These are phyloP conservation scores for Quercus gilva DNA, from an alignment of 306 rosid genomes.

Conservation along the genomic window DNA sequence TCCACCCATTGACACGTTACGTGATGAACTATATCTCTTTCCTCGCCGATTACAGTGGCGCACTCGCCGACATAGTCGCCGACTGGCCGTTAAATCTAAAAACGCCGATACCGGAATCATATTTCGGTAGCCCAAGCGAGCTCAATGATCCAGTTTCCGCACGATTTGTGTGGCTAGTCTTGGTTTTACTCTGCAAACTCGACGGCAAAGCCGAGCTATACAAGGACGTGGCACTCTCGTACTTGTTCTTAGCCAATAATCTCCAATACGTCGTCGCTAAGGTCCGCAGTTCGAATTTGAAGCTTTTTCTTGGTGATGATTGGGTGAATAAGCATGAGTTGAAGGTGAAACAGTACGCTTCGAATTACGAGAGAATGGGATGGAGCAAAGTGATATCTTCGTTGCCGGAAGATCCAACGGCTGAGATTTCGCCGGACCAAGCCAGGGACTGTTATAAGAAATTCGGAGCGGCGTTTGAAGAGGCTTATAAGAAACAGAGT, in stretches of 20 bases:
- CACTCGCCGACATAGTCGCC: conserved; percentile 47
- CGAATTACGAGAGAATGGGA: conserved; percentile 69
- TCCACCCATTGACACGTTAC: conserved; percentile 90
- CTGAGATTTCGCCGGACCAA: conserved; percentile 45
- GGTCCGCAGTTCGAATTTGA: conserved; percentile 51
- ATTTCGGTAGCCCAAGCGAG: conserved; percentile 27
- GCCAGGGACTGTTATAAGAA: conserved; percentile 30
- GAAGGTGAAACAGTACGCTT: conserved; percentile 65
- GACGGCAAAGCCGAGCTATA: conserved; percentile 64
- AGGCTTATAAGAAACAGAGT: conserved; percentile 42
- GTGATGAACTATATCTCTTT: conserved; percentile 75
- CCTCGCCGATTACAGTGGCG: conserved; percentile 58
- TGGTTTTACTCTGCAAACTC: conserved; percentile 75
- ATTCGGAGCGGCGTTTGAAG: conserved; percentile 48
- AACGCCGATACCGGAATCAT: conserved; percentile 66
- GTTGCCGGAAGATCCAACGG: conserved; percentile 55
- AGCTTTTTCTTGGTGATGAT: conserved; percentile 49
- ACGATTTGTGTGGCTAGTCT: conserved; percentile 67
- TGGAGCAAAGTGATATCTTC: conserved; percentile 61
- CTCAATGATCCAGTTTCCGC: conserved; percentile 9
- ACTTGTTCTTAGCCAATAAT: conserved; percentile 86
- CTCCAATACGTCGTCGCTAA: conserved; percentile 77
- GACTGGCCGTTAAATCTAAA: conserved; percentile 49
- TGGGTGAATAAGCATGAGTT: conserved; percentile 63
- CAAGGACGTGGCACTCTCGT: conserved; percentile 72